Percentiles rank a stretch among this genome's conserved stretches.
Conservation (phyloP, 129 eudicot genomes). For the Chrysanthemum makinoi region DNA sequence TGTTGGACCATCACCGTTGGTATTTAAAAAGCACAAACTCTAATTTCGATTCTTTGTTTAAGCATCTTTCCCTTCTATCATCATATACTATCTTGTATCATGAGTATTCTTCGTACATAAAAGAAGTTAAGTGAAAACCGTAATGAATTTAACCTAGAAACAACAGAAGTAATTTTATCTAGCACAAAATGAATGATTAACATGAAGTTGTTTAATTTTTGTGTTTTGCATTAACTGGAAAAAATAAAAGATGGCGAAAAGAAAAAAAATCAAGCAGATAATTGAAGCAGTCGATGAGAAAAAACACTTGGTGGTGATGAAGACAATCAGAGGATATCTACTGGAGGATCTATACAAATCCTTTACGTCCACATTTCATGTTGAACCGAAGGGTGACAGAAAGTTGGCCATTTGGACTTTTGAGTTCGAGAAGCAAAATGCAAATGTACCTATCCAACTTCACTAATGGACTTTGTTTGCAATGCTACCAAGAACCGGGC, state of each 20-base stretch:
- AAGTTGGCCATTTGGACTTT: slow-evolving; percentile 33
- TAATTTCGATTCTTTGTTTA: too few species aligned
- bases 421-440: slow-evolving; percentile 34
- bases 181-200: too few species aligned
- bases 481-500: slow-evolving; percentile 24
- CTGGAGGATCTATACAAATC: slow-evolving; percentile 34
- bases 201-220: too few species aligned
- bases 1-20: too few species aligned
- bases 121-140: too few species aligned
- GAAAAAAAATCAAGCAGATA: slow-evolving; percentile 28
- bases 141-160: too few species aligned
- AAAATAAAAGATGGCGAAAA: slow-evolving; percentile 24
- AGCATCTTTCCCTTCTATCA: too few species aligned
- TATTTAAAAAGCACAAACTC: too few species aligned
- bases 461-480: slow-evolving; percentile 29
- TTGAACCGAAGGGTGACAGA: slow-evolving; percentile 30
- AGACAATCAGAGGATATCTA: slow-evolving; percentile 53
- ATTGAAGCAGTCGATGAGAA: slow-evolving; percentile 33
- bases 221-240: too few species aligned
- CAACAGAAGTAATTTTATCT: too few species aligned
- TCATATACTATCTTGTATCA: too few species aligned
- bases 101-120: too few species aligned
- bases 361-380: slow-evolving; percentile 26
- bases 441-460: slow-evolving; percentile 28
- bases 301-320: slow-evolving; percentile 27